Base-by-base conservation (phyloP, 257 asterid species). In the Salvia miltiorrhiza region DNA sequence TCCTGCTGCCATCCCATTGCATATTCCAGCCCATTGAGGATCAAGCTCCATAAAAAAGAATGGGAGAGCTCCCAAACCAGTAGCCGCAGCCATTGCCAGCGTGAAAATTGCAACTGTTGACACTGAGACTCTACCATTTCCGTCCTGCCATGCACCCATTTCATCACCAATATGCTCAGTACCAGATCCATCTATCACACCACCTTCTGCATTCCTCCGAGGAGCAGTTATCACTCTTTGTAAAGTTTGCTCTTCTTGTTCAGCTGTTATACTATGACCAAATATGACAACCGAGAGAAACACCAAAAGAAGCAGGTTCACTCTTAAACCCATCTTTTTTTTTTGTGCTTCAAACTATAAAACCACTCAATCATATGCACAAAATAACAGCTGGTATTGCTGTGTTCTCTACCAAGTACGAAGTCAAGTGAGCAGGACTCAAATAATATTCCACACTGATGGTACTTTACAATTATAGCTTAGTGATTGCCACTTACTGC, bases 1-100 rank as follows among this genome's bases (percentile, higher is more conserved):
- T 62, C 99, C 99, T 35, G 95, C 96, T 60, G 99, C 99, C 90
- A 91, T 91, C 58, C 99, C 99, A 13, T 94, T 94, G 87, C 99
- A 94, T 70, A 94, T 78, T 57, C 99, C 99, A 35, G 96, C 89
- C 97, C 96, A 91, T 40, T 94, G 95, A 54, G 99, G 84, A 82
- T 94, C 97, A 49, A 94, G 95, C 85, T 91, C 97, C 74, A 94
- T 87, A 73, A 94, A 94, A 78, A 94, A 94, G 83, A 94, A 94
- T 19, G 99, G 99, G 50, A 91, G 53, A 32, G 99, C 95, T 69
- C 99, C 99, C 79, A 94, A 87, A 78, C 99, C 99, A 73, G 96
- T 89, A 35, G 99, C 97, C 32, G 93, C 97, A 76, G 99, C 99
- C 99, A 94, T 94, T 56, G 90, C 95, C 73, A 94, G 56, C 0